phyloP scores from a whole-genome alignment of 75 land plant species.

The Picea sitchensis region DNA sequence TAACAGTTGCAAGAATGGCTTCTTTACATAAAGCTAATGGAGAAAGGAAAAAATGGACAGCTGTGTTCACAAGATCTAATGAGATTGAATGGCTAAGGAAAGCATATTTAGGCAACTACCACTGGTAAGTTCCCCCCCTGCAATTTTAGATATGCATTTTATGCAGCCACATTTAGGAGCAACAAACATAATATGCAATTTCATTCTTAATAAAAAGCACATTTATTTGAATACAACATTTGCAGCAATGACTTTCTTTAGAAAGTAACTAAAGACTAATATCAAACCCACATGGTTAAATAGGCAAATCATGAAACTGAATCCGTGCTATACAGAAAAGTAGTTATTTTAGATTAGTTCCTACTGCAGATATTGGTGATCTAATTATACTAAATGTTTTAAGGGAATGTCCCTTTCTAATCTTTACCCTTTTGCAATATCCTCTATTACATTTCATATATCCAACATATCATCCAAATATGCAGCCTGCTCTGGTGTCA shows the following conservation, averaged over 20 bases:
- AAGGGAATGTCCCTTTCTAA: no score
- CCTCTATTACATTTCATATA: no score
- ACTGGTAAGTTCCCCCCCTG: neutral
- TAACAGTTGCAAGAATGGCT: neutral
- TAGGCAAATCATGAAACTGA: no score
- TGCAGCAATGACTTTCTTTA: no score
- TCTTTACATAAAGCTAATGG: neutral
- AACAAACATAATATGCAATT: neutral
- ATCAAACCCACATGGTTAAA: no score
- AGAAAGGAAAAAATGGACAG: neutral
- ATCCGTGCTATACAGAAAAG: no score
- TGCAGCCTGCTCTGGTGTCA: constrained; percentile 10
- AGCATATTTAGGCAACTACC: neutral
- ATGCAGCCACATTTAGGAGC: neutral
- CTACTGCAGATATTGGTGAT: constrained; percentile 3
- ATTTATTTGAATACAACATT: no score
- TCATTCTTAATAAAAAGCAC: no score
- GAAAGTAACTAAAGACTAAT: no score
- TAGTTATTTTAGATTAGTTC: neutral
- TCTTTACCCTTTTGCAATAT: no score
- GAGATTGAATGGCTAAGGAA: neutral
- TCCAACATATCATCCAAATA: constrained; percentile 3
- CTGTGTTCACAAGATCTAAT: neutral
- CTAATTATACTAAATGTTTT: constrained; percentile 6
- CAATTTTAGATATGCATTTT: neutral